Evolutionary conservation across 75 land plant species (phyloP), one percentile per base, ranked within the genome.

Genomic region (Azolla pinnata): DNA sequence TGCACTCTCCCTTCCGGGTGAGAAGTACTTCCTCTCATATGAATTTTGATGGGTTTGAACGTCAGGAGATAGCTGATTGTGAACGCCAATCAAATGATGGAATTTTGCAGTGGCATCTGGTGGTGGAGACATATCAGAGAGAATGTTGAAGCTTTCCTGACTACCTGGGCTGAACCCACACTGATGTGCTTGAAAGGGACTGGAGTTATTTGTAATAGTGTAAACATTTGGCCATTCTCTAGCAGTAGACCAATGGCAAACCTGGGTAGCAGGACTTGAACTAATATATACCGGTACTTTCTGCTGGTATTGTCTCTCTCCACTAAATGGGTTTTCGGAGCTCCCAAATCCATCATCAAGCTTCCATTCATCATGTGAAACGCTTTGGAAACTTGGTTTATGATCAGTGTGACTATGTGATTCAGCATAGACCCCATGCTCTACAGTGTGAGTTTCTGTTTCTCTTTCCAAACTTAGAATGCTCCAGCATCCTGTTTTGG

Each of bases 61-160:
- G 3, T 3, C 10, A 4, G 49, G 21, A 17, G 49, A 4, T 14
- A 18, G 49, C 21, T 46, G 49, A 23, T 46, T 46, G 3, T 2
- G n/a, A 46, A 17, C 49, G 2, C 49, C 17, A 18, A 14, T 14
- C n/a, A 23, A 46, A 14, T 46, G 14, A 23, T 14, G 21, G 17
- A 4, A 46, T 46, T 18, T 2, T 18, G 23, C 4, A 18, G 49
- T 46, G 4, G 49, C 49, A n/a, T n/a, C n/a, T n/a, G n/a, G n/a
- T 46, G 49, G 21, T 18, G 49, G 49, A 46, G 49, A 46, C 12
- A 46, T 4, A 46, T 46, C 49, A 46, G 49, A 46, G 21, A 46
- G 2, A 14, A 23, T 3, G 21, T 18, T 46, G 17, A 46, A 46
- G 21, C 49, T 17, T 14, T 46, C 10, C 14, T 46, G 49, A 14